Percentiles rank a stretch among this genome's conserved stretches.
phyloP scores from a whole-genome alignment of 169 alveolate genomes.

The Babesia bigemina region DNA sequence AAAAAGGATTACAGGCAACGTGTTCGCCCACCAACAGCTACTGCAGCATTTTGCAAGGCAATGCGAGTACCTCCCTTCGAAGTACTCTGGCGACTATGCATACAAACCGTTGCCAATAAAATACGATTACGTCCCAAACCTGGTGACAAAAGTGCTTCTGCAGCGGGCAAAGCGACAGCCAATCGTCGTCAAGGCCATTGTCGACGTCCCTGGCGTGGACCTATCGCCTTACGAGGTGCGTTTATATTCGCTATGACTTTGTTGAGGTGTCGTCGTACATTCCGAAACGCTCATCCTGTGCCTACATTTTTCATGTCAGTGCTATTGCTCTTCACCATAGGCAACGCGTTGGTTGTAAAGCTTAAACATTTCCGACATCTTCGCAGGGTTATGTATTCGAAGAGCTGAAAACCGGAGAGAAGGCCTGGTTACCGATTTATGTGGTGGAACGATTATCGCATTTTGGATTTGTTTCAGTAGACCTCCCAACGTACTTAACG shows the following conservation, averaged over 20 bases:
- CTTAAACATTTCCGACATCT: too few species aligned
- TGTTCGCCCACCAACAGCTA: slow-evolving; percentile 44
- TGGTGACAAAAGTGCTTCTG: slow-evolving; percentile 35
- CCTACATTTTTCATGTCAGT: neutral
- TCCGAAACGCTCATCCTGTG: neutral
- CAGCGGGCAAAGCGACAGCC: slow-evolving; percentile 72
- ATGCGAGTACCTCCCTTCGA: slow-evolving; percentile 60
- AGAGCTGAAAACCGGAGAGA: slow-evolving; percentile 76
- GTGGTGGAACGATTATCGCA: slow-evolving; percentile 74
- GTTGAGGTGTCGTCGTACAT: neutral
- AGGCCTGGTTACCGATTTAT: slow-evolving; percentile 78
- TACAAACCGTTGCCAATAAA: slow-evolving; percentile 30
- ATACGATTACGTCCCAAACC: slow-evolving; percentile 55
- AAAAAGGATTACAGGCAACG: slow-evolving; percentile 23
- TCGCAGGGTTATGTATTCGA: slow-evolving; percentile 69
- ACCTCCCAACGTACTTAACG: slow-evolving; percentile 72
- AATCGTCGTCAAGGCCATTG: slow-evolving; percentile 76
- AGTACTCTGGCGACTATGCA: slow-evolving; percentile 25
- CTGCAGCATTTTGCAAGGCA: slow-evolving; percentile 23
- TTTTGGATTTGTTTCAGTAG: slow-evolving; percentile 73
- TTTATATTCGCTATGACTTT: neutral
- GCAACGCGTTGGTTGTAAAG: too few species aligned
- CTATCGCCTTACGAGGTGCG: slow-evolving; percentile 64
- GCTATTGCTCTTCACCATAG: neutral
- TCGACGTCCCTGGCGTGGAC: slow-evolving; percentile 72